A percentile compares a stretch with the other conserved stretches of the same genome.
These are phyloP conservation scores for Leptomonas seymouri DNA, from an alignment of 208 protist genomes.

Conservation along the genomic window DNA sequence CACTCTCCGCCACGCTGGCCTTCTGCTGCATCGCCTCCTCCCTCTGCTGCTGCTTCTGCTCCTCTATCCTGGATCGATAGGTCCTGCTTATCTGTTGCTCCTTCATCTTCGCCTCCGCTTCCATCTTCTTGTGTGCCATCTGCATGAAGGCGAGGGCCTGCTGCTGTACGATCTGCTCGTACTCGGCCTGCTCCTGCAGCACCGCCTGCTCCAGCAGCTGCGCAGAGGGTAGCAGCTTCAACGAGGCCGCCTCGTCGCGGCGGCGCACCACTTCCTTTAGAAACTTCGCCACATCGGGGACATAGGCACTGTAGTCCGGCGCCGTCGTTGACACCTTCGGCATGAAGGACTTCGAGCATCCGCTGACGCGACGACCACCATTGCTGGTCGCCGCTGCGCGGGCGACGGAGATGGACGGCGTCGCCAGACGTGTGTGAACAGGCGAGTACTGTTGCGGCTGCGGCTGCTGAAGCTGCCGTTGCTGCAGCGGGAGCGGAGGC, in stretches of 20 bases:
- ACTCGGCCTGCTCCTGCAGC: conserved; percentile 48
- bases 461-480: neutral
- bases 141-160: conserved; percentile 44
- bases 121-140: conserved; percentile 50
- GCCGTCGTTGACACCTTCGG: conserved; percentile 15
- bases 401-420: conserved; percentile 4
- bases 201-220: conserved; percentile 63
- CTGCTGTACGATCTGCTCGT: conserved; percentile 51
- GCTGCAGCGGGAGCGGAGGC: conserved; percentile 6
- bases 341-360: conserved; percentile 18
- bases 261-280: conserved; percentile 58
- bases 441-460: neutral
- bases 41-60: conserved; percentile 55
- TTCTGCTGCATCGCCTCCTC: conserved; percentile 59
- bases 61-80: conserved; percentile 48
- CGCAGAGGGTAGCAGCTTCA: conserved; percentile 64
- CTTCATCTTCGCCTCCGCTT: conserved; percentile 45
- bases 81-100: conserved; percentile 36
- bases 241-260: conserved; percentile 46
- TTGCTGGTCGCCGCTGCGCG: conserved; percentile 12
- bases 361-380: conserved; percentile 8
- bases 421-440: neutral
- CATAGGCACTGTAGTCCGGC: conserved; percentile 28
- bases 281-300: conserved; percentile 53
- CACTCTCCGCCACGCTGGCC: conserved; percentile 22